Percentiles rank a stretch among this genome's conserved stretches.
These are phyloP conservation scores for Penicillium chermesinum DNA, from an alignment of 495 filamentous ascomycete genomes.

Conservation along the genomic window DNA sequence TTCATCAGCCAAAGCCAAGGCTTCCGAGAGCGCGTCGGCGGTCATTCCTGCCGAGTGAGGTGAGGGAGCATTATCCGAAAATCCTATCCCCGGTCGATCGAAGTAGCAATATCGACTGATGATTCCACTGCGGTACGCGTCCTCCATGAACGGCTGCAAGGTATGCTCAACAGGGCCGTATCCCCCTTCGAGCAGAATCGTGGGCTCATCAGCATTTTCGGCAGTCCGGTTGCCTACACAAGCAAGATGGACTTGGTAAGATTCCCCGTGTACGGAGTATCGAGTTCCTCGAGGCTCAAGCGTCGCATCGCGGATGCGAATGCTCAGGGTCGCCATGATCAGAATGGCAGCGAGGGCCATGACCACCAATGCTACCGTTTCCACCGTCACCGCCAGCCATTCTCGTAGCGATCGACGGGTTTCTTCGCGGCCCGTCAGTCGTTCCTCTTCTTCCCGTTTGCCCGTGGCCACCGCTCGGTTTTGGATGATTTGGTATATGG, in stretches of 20 bases:
- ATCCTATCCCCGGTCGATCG: slow-evolving; percentile 84
- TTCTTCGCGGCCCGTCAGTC: slow-evolving; percentile 85
- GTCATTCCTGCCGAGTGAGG: slow-evolving; percentile 89
- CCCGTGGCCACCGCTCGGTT: slow-evolving; percentile 82
- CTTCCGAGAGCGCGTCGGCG: slow-evolving; percentile 77
- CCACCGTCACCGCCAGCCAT: slow-evolving; percentile 78
- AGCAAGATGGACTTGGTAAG: slow-evolving; percentile 79
- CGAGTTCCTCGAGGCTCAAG: slow-evolving; percentile 64
- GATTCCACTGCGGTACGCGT: slow-evolving; percentile 62
- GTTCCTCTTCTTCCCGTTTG: slow-evolving; percentile 85
- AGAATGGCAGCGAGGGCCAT: slow-evolving; percentile 63
- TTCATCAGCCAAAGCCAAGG: slow-evolving; percentile 73
- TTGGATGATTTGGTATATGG: slow-evolving; percentile 55
- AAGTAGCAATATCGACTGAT: slow-evolving; percentile 91
- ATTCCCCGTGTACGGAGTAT: slow-evolving; percentile 73
- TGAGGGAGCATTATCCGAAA: slow-evolving; percentile 90
- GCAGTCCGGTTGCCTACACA: slow-evolving; percentile 65
- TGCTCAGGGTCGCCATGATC: slow-evolving; percentile 69
- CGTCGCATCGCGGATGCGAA: slow-evolving; percentile 70
- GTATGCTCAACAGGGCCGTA: slow-evolving; percentile 68
- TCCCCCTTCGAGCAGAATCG: slow-evolving; percentile 78
- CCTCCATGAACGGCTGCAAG: slow-evolving; percentile 63
- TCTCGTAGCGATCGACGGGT: slow-evolving; percentile 73
- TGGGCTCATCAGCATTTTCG: slow-evolving; percentile 45
- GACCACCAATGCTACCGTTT: slow-evolving; percentile 61